Evolutionary conservation across 2,329 filamentous ascomycete genomes (phyloP), one percentile per base, ranked within the genome.

Genomic region (Ophiostoma pallidulum): DNA sequence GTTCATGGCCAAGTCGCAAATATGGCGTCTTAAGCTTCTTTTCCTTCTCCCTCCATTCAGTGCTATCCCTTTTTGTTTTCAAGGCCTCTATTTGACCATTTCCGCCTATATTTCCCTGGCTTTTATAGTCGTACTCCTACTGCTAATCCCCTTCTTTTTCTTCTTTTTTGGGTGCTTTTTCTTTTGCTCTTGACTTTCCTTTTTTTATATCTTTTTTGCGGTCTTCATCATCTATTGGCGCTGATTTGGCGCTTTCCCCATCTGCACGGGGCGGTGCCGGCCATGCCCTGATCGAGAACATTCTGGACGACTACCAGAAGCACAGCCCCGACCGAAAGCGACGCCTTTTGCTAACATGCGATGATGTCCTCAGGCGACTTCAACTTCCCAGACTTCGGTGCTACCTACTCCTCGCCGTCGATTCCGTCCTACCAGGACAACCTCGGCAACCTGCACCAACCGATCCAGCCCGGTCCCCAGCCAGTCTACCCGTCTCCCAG

Each of bases 321-420:
- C 14, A 18, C 3, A 16, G 28, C 13, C 18, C 38, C 32, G 31
- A 42, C n/a, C 39, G 20, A 32, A 43, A 31, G 12, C 10, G 28
- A 50, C 14, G 44, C 41, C 54, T 55, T 55, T 54, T 54, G 65
- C 66, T 71, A 64, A 71, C 62, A 66, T 66, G 60, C 61, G 58
- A 66, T 59, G 59, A 73, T 72, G 71, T 64, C 67, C 62, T 59
- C 69, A 78, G 74, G 72, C 64, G 75, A 78, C 54, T 78, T 78
- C 58, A 71, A 66, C 63, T 76, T 76, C 54, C 64, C 70, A 56
- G 74, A 78, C 55, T 78, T 77, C 58, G 63, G 61, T 61, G 70
- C 68, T 61, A 61, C 66, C 50, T 78, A 77, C 62, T 63, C 71
- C 45, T 68, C 72, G 54, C 68, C 72, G 48, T 67, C 70, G 55